Conservation (phyloP, 2,329 filamentous ascomycete species). For the Botrytis squamosa region DNA sequence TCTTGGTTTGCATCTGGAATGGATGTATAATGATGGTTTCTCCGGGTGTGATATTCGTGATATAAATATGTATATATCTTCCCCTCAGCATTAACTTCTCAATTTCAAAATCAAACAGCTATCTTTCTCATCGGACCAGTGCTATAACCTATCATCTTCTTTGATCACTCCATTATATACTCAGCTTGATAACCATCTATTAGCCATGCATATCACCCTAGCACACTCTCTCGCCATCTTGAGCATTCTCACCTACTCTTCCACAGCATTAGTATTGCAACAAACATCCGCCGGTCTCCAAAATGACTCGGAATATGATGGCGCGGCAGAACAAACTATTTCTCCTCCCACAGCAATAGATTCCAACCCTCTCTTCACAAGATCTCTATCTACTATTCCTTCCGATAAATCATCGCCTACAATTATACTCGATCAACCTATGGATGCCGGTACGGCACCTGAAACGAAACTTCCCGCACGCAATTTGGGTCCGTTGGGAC, state of each 20-base stretch:
- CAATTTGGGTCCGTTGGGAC: background rate
- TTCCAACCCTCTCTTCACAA: background rate
- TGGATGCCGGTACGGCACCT: rapidly evolving
- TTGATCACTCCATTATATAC: background rate
- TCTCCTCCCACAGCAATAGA: background rate
- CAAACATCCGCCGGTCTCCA: background rate
- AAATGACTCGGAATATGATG: background rate
- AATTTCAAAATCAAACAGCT: background rate
- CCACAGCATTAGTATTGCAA: background rate
- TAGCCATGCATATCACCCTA: background rate
- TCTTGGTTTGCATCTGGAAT: background rate
- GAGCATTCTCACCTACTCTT: background rate
- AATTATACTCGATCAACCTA: too few species aligned
- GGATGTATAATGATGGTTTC: rapidly evolving
- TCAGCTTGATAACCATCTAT: too few species aligned
- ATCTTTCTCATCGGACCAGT: background rate
- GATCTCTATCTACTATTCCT: background rate
- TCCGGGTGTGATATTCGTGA: background rate
- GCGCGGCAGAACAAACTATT: background rate
- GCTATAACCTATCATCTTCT: background rate
- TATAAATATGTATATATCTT: background rate
- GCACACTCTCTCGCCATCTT: background rate
- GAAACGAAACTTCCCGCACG: background rate
- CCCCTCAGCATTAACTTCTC: background rate
- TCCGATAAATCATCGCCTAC: background rate